Conservation (phyloP, 495 filamentous ascomycete genomes). For the Lasiosphaeris hirsuta region DNA sequence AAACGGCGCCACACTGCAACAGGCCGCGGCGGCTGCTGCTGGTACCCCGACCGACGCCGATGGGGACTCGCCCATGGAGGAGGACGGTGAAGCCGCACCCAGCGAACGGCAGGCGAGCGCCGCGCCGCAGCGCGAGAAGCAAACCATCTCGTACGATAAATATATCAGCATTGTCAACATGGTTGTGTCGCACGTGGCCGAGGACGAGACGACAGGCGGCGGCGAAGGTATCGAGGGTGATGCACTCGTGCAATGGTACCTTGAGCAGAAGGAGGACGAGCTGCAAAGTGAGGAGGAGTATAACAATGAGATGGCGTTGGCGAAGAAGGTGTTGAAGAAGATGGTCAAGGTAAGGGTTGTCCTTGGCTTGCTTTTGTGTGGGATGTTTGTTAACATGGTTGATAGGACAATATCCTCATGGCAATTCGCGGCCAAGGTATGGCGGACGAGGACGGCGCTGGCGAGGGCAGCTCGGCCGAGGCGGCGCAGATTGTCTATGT, state of each 20-base stretch:
- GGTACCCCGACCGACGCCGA: slow-evolving; percentile 49
- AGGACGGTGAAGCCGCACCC: slow-evolving; percentile 38
- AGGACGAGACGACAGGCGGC: slow-evolving; percentile 67
- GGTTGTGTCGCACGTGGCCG: slow-evolving; percentile 67
- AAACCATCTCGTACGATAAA: slow-evolving; percentile 92
- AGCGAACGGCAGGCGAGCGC: slow-evolving; percentile 28
- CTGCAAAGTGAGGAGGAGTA: slow-evolving; percentile 76
- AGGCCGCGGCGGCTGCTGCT: slow-evolving; percentile 34
- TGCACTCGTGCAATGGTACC: slow-evolving; percentile 82
- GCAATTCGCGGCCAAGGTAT: slow-evolving; percentile 83
- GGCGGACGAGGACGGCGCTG: slow-evolving; percentile 51
- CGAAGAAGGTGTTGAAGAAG: slow-evolving; percentile 86
- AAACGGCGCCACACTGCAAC: slow-evolving; percentile 32
- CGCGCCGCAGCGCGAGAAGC: slow-evolving; percentile 57
- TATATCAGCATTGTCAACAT: slow-evolving; percentile 87
- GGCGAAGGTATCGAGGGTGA: slow-evolving; percentile 92
- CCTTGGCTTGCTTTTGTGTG: background rate
- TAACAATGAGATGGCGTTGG: slow-evolving; percentile 67
- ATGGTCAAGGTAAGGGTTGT: slow-evolving; percentile 81
- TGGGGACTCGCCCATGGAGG: slow-evolving; percentile 70
- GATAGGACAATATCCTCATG: slow-evolving; percentile 87
- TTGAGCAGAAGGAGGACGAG: slow-evolving; percentile 89
- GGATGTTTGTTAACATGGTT: slow-evolving; percentile 15
- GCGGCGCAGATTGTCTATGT: slow-evolving; percentile 72
- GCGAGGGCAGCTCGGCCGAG: slow-evolving; percentile 38